Evolutionary conservation across 768 basidiomycete genomes (phyloP), one percentile per base, ranked within the genome.

Genomic region (Tremella fuciformis): DNA sequence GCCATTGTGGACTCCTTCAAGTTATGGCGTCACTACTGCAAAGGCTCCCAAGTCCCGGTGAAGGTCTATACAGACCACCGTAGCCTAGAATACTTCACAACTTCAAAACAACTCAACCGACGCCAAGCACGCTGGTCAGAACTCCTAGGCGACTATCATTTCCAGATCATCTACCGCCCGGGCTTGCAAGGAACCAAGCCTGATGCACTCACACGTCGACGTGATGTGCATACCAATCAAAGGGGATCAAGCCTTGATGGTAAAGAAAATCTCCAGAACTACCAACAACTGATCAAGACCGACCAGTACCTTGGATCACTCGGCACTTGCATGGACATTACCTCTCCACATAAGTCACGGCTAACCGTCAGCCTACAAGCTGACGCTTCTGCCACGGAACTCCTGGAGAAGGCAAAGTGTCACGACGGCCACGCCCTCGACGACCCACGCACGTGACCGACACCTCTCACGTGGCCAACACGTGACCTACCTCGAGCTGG

Each of bases 1-100:
- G 80, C 80, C 2, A 74, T 75, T 0, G 75, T 67, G 2, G 63
- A 78, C 1, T 49, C 15, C 21, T 49, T 49, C 47, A 49, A 49
- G 21, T 11, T 11, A 21, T 49, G 47, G 47, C 13, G 47, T 11
- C 47, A 49, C 13, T 41, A 41, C 39, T n/a, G 24, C 22, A 26
- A 52, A 41, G 39, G 41, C 8, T 7, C 41, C 8, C 41, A 54
- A 38, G 13, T 3, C 13, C 39, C 59, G 11, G 29, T 60, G 34
- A 26, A 42, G 16, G 41, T 60, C 29, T 46, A 26, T 22, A 60
- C 55, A 6, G 59, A 60, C 37, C 59, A 60, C 38, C 59, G 41
- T 13, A 22, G 11, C 19, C 47, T 60, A 18, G 24, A 55, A 21
- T 54, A n/a, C n/a, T n/a, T n/a, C n/a, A n/a, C n/a, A n/a, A n/a